phyloP scores from a whole-genome alignment of 306 rosid genomes.

The Argentina anserina region DNA sequence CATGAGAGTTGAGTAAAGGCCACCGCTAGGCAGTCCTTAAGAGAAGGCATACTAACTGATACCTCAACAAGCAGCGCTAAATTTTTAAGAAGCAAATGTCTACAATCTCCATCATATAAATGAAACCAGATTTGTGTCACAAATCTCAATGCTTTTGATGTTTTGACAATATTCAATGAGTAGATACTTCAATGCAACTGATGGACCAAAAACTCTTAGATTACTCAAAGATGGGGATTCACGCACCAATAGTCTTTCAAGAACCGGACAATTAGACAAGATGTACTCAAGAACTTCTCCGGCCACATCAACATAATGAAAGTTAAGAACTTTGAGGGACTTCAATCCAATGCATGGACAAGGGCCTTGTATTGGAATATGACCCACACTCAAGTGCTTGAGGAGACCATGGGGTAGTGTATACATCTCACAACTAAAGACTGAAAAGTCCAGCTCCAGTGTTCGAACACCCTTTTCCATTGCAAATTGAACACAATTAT shows the following conservation, averaged over 20 bases:
- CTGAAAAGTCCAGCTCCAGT: not conserved
- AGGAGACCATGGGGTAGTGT: not conserved
- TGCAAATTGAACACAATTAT: not conserved
- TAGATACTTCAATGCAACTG: not conserved
- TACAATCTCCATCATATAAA: slow-evolving; percentile 1
- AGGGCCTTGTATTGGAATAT: not conserved
- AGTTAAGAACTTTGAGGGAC: not conserved
- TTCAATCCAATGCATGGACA: not conserved
- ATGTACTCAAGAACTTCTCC: not conserved
- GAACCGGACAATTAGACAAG: not conserved
- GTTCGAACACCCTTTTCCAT: not conserved
- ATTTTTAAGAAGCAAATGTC: not conserved
- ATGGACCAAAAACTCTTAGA: not conserved
- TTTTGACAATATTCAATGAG: not conserved
- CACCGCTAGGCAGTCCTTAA: not conserved
- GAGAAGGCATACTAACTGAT: not conserved
- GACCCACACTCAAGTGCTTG: not conserved
- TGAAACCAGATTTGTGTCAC: not conserved
- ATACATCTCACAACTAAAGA: not conserved
- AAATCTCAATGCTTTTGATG: not conserved
- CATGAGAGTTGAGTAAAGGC: not conserved
- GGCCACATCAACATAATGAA: not conserved
- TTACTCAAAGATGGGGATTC: not conserved
- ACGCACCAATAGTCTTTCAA: not conserved
- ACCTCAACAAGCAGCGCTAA: not conserved